A percentile compares a stretch with the other conserved stretches of the same genome.
Evolutionary conservation across 2,329 filamentous ascomycete genomes (phyloP).

Genomic region (Pseudogymnoascus pannorum): DNA sequence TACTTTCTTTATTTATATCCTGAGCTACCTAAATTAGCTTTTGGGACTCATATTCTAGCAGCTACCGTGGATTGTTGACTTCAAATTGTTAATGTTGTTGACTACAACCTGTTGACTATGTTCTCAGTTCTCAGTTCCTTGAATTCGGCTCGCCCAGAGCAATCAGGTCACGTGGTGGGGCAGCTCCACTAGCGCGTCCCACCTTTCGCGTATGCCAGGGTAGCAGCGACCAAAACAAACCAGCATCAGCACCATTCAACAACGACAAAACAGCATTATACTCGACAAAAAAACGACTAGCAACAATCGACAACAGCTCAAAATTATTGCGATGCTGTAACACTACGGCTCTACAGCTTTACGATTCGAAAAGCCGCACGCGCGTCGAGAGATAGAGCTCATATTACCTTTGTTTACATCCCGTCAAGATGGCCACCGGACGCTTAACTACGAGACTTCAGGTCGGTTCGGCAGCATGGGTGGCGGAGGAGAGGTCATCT

Average conservation of each 20-base stretch:
- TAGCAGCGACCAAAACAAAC: slow-evolving; percentile 9
- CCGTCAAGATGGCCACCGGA: slow-evolving; percentile 24
- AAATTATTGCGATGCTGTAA: slow-evolving; percentile 4
- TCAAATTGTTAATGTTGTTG: background rate
- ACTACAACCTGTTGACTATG: background rate
- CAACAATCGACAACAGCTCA: slow-evolving; percentile 3
- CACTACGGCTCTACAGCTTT: slow-evolving; percentile 1
- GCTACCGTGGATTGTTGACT: too few relatives aligned
- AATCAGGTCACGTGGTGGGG: background rate
- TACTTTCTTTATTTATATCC: background rate
- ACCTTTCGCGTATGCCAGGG: slow-evolving; percentile 7
- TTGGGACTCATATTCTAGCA: background rate
- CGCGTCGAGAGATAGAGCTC: background rate
- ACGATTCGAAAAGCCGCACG: background rate
- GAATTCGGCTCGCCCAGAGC: background rate
- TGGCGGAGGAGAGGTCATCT: slow-evolving; percentile 74
- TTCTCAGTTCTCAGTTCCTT: background rate
- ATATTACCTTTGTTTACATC: slow-evolving; percentile 7
- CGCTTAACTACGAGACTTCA: slow-evolving; percentile 47
- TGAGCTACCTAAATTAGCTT: background rate
- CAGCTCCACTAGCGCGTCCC: slow-evolving; percentile 3
- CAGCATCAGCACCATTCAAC: background rate
- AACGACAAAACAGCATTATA: background rate
- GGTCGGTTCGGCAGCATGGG: slow-evolving; percentile 79
- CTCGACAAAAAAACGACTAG: background rate